Percentiles rank a stretch among this genome's conserved stretches.
Evolutionary conservation across 1,284 basidiomycete species (phyloP).

Genomic region (Tausonia pullulans): DNA sequence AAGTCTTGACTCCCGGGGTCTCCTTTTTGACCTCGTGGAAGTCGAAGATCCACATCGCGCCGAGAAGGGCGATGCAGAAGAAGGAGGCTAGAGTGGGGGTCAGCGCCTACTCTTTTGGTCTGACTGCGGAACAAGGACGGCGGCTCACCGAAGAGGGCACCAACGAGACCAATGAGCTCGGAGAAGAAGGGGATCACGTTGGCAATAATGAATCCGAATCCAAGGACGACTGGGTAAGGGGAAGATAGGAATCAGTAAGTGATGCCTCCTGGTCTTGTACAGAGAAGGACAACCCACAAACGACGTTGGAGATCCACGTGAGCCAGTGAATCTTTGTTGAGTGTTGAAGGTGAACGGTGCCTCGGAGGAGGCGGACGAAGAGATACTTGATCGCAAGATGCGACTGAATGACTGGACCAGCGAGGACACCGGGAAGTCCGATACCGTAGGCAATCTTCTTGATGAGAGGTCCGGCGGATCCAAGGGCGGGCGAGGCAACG

Average conservation of each 20-base stretch:
- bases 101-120: too few species aligned
- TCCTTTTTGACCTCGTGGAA: neutral
- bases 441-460: slow-evolving; percentile 23
- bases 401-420: slow-evolving; percentile 15
- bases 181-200: slow-evolving; percentile 24
- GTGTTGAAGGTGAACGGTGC: slow-evolving; percentile 25
- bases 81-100: slow-evolving; percentile 14
- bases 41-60: slow-evolving; percentile 22
- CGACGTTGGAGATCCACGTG: slow-evolving; percentile 23
- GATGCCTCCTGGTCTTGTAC: too few species aligned
- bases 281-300: neutral
- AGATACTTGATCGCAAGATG: slow-evolving; percentile 24
- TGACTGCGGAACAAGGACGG: too few species aligned
- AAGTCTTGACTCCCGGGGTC: neutral
- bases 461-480: slow-evolving; percentile 33
- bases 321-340: slow-evolving; percentile 27
- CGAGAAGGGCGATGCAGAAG: slow-evolving; percentile 23
- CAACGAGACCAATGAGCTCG: slow-evolving; percentile 20
- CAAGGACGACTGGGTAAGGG: too few species aligned
- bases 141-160: slow-evolving; percentile 23
- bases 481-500: slow-evolving; percentile 34
- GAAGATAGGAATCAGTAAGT: too few species aligned
- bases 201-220: slow-evolving; percentile 1
- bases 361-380: slow-evolving; percentile 28
- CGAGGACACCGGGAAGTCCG: slow-evolving; percentile 8